Evolutionary conservation across 495 filamentous ascomycete species (phyloP).

Genomic region (Hypoxylon rickii): DNA sequence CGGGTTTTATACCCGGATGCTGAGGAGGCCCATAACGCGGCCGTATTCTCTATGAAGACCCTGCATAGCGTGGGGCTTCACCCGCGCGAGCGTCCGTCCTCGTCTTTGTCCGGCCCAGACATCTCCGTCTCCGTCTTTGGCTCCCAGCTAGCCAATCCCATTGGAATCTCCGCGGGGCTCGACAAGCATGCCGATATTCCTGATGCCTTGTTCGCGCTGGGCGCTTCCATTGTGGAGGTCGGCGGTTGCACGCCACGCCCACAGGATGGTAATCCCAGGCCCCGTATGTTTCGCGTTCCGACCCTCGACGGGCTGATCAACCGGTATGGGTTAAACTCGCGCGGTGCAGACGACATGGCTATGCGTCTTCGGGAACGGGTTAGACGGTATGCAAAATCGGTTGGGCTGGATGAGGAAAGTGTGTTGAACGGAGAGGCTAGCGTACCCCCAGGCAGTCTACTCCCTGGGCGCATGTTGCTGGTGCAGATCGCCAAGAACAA

Average conservation of each 20-base stretch:
- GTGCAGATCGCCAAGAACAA: constrained; percentile 99
- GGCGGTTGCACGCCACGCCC: constrained; percentile 85
- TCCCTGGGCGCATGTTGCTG: constrained; percentile 73
- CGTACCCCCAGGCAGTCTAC: constrained; percentile 72
- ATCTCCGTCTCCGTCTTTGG: constrained; percentile 72
- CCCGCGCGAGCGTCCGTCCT: constrained; percentile 69
- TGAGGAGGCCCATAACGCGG: constrained; percentile 85
- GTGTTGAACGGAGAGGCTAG: constrained; percentile 72
- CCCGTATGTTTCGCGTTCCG: constrained; percentile 84
- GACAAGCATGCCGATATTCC: constrained; percentile 93
- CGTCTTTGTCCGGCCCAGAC: constrained; percentile 19
- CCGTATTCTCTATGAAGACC: constrained; percentile 68
- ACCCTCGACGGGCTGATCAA: constrained; percentile 87
- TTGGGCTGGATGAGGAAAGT: constrained; percentile 70
- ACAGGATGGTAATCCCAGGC: constrained; percentile 83
- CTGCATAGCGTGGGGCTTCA: constrained; percentile 69
- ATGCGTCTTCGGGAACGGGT: constrained; percentile 77
- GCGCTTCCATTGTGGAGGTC: constrained; percentile 83
- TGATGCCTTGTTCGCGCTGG: constrained; percentile 77
- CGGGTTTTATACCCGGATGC: constrained; percentile 77
- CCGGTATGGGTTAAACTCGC: constrained; percentile 91
- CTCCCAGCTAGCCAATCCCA: constrained; percentile 75
- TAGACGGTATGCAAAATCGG: constrained; percentile 69
- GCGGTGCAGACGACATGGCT: constrained; percentile 85
- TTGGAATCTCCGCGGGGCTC: constrained; percentile 89